phyloP scores from a whole-genome alignment of 768 basidiomycete genomes.

The Coprinellus aureogranulatus region DNA sequence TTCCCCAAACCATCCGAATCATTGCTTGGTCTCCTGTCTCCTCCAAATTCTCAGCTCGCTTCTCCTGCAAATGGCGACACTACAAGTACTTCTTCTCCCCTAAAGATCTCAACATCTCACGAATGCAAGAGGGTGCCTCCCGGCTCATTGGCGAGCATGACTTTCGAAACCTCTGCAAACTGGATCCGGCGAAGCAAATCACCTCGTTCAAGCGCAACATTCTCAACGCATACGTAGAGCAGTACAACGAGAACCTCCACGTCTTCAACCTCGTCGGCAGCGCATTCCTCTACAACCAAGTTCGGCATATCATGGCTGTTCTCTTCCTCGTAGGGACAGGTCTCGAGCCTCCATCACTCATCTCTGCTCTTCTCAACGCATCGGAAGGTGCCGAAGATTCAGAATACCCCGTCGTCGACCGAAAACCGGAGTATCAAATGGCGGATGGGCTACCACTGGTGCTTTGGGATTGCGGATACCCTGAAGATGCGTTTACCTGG shows the following conservation, averaged over 20 bases:
- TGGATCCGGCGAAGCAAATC: conserved; percentile 91
- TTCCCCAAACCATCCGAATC: conserved; percentile 87
- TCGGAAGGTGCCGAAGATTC: conserved; percentile 38
- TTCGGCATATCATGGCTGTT: conserved; percentile 19
- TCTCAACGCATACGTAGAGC: conserved; percentile 10
- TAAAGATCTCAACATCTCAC: conserved; percentile 59
- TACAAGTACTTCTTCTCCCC: conserved; percentile 97
- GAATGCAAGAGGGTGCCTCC: conserved; percentile 74
- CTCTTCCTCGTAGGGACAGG: conserved; percentile 17
- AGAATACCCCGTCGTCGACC: conserved; percentile 47
- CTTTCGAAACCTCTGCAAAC: conserved; percentile 92
- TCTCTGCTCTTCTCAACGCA: conserved; percentile 73
- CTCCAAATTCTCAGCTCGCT: conserved; percentile 79
- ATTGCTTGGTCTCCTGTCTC: conserved; percentile 92
- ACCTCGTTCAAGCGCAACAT: conserved; percentile 64
- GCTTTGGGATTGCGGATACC: conserved; percentile 86
- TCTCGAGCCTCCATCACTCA: conserved; percentile 49
- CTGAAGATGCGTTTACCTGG: conserved; percentile 69
- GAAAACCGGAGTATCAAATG: conserved; percentile 92
- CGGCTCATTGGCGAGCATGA: conserved; percentile 86
- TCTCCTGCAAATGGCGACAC: conserved; percentile 81
- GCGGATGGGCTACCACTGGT: conserved; percentile 88
- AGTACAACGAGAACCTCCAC: conserved; percentile 8
- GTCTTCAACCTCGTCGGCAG: conserved; percentile 70
- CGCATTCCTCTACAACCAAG: conserved; percentile 84